phyloP scores from a whole-genome alignment of 169 alveolate genomes.

The Plasmodium falciparum region DNA sequence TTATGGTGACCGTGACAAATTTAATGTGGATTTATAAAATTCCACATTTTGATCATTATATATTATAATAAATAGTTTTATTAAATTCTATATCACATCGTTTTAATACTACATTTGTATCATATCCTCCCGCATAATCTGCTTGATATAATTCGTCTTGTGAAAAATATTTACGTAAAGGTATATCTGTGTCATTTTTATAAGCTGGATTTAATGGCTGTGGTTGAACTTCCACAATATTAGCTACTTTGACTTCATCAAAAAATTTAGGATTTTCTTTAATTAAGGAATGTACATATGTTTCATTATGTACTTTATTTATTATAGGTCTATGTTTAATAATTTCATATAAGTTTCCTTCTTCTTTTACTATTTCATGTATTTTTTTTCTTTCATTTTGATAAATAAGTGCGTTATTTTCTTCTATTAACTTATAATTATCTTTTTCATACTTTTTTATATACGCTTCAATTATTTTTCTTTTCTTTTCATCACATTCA shows the following conservation, averaged over 20 bases:
- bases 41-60: constrained; percentile 5
- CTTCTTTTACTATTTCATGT: constrained; percentile 82
- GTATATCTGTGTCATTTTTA: constrained; percentile 82
- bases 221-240: constrained; percentile 29
- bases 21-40: too few species aligned
- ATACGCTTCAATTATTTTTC: constrained; percentile 80
- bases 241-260: constrained; percentile 56
- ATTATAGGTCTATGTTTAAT: constrained; percentile 85
- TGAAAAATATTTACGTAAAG: constrained; percentile 76
- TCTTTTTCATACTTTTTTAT: constrained; percentile 81
- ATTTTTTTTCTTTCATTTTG: constrained; percentile 83
- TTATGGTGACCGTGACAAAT: too few species aligned
- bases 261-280: constrained; percentile 64
- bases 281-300: constrained; percentile 63
- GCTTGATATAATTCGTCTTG: constrained; percentile 53
- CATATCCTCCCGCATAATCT: constrained; percentile 71
- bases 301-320: constrained; percentile 48
- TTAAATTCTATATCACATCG: constrained; percentile 67
- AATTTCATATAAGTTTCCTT: constrained; percentile 84
- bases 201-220: constrained; percentile 87
- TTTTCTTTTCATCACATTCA: constrained; percentile 78
- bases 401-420: constrained; percentile 79
- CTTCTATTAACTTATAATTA: constrained; percentile 78
- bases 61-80: constrained; percentile 45
- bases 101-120: constrained; percentile 35